Percentiles rank a stretch among this genome's conserved stretches.
Conservation (phyloP, 768 basidiomycete genomes). For the Auriscalpium microsporum region DNA sequence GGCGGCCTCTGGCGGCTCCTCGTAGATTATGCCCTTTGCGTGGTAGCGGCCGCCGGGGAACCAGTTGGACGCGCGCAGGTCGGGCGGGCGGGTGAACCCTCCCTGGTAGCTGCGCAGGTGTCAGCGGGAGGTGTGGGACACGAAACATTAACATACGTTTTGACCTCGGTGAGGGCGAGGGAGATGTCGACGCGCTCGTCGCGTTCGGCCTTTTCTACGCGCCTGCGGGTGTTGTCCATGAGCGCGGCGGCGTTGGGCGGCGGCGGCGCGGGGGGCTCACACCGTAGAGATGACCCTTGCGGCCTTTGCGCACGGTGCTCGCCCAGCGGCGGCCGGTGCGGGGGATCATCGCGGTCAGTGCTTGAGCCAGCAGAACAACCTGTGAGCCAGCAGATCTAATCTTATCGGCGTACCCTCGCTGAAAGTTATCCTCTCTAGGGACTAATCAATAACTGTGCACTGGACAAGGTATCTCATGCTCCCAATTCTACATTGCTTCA, state of each 20-base stretch:
- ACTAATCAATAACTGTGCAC: too few relatives aligned
- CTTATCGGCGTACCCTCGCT: too few relatives aligned
- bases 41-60: conserved; percentile 28
- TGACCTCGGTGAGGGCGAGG: conserved; percentile 26
- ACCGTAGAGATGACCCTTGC: too few relatives aligned
- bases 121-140: background rate
- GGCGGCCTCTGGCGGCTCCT: conserved; percentile 24
- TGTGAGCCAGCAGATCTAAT: too few relatives aligned
- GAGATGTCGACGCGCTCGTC: conserved; percentile 34
- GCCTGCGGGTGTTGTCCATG: background rate
- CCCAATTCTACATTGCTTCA: too few relatives aligned
- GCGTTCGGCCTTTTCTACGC: conserved; percentile 30
- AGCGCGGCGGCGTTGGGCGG: background rate
- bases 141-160: conserved; percentile 23
- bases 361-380: too few relatives aligned
- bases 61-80: conserved; percentile 29
- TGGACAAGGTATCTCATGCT: too few relatives aligned
- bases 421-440: too few relatives aligned
- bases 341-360: too few relatives aligned
- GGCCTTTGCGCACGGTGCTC: too few relatives aligned
- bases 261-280: too few relatives aligned
- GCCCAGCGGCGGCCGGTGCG: too few relatives aligned
- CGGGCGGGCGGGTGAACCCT: conserved; percentile 31
- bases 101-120: conserved; percentile 25
- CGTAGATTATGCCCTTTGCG: conserved; percentile 19